phyloP scores from a whole-genome alignment of 169 alveolate species.

The Plasmodium chabaudi region DNA sequence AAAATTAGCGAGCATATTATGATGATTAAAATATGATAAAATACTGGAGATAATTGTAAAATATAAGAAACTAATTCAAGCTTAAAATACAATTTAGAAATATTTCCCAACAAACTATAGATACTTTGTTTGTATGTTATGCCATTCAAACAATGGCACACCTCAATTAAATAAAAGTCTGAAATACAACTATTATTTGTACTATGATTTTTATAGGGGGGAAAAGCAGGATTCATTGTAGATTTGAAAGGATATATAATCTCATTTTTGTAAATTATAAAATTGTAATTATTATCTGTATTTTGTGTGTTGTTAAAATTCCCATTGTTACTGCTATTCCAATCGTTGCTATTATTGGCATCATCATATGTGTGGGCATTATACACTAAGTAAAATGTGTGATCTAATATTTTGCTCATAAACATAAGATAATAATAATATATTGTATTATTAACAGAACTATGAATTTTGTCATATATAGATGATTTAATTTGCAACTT shows the following conservation, averaged over 20 bases:
- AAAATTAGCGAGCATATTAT: constrained; percentile 27
- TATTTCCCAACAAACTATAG: constrained; percentile 17
- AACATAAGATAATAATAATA: constrained; percentile 39
- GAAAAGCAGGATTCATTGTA: background rate
- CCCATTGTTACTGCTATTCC: background rate
- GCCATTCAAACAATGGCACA: constrained; percentile 65
- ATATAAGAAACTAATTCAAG: constrained; percentile 64
- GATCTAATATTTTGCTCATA: constrained; percentile 51
- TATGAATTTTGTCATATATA: background rate
- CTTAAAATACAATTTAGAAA: constrained; percentile 59
- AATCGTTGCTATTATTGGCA: background rate
- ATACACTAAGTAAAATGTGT: constrained; percentile 50
- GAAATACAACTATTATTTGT: constrained; percentile 3
- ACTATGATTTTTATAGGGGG: constrained; percentile 2
- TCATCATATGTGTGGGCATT: background rate
- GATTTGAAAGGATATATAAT: constrained; percentile 47
- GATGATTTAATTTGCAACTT: constrained; percentile 14
- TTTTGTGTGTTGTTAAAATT: background rate
- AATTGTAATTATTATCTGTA: constrained; percentile 20
- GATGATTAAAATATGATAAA: constrained; percentile 40
- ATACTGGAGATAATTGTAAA: constrained; percentile 64
- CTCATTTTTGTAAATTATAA: constrained; percentile 53
- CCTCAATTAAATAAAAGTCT: constrained; percentile 55
- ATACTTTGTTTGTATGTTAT: constrained; percentile 66
- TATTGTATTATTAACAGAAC: constrained; percentile 1